Conservation (phyloP, 306 rosid species). For the Abrus precatorius region DNA sequence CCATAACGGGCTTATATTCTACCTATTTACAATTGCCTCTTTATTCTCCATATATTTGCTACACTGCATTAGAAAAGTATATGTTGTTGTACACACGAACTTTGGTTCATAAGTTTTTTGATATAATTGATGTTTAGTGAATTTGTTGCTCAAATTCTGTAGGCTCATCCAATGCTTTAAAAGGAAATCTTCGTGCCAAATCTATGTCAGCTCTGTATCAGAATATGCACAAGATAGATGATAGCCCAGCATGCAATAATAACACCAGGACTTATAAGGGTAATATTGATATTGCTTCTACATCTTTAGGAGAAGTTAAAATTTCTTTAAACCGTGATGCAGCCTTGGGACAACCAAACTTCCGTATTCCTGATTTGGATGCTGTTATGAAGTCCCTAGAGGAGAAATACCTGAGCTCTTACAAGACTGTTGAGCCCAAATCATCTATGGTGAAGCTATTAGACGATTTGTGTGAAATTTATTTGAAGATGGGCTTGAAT, state of each 20-base stretch:
- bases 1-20: slow-evolving; percentile 19
- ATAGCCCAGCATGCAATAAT: slow-evolving; percentile 19
- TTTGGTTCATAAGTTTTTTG: slow-evolving; percentile 1
- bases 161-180: slow-evolving; percentile 44
- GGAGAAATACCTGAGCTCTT: slow-evolving; percentile 48
- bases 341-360: slow-evolving; percentile 49
- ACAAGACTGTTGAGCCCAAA: slow-evolving; percentile 40
- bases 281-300: slow-evolving; percentile 54
- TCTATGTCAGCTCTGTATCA: slow-evolving; percentile 21
- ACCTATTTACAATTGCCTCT: slow-evolving; percentile 23
- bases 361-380: slow-evolving; percentile 46
- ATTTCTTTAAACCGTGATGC: slow-evolving; percentile 52
- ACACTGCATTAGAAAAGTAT: slow-evolving; percentile 9
- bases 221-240: slow-evolving; percentile 38
- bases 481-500: slow-evolving; percentile 51
- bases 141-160: slow-evolving; percentile 26
- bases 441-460: slow-evolving; percentile 51
- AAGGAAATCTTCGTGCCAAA: slow-evolving; percentile 30
- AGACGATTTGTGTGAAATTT: slow-evolving; percentile 55
- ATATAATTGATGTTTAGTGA: slow-evolving; percentile 18
- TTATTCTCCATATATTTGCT: slow-evolving; percentile 28
- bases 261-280: slow-evolving; percentile 1
- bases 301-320: slow-evolving; percentile 56
- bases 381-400: slow-evolving; percentile 54
- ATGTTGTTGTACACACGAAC: neutral